Evolutionary conservation across 805 yeast genomes (phyloP).

Genomic region (Phaffomyces thermotolerans): DNA sequence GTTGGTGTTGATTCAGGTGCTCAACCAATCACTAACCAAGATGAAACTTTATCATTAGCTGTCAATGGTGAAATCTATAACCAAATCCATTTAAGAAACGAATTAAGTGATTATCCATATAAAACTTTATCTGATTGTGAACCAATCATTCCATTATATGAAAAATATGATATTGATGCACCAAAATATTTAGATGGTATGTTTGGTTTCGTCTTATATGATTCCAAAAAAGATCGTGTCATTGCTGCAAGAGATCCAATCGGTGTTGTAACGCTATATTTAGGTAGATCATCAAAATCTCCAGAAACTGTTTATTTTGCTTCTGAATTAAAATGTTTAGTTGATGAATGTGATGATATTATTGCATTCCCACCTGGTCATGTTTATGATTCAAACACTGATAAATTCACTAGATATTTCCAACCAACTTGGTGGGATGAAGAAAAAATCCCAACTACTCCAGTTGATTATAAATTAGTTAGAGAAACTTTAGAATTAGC

Average conservation of each 20-base stretch:
- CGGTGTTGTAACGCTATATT: constrained; percentile 92
- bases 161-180: constrained; percentile 82
- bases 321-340: constrained; percentile 87
- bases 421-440: constrained; percentile 95
- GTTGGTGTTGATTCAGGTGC: constrained; percentile 98
- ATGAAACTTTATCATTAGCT: constrained; percentile 64
- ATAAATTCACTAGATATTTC: constrained; percentile 79
- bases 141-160: constrained; percentile 88
- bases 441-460: constrained; percentile 61
- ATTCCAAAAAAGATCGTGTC: constrained; percentile 75
- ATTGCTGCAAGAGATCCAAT: constrained; percentile 98
- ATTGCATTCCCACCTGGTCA: constrained; percentile 98
- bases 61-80: constrained; percentile 99
- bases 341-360: constrained; percentile 91
- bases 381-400: constrained; percentile 87
- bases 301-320: constrained; percentile 86
- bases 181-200: constrained; percentile 94
- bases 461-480: constrained; percentile 63
- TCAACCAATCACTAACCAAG: constrained; percentile 85
- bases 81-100: constrained; percentile 82
- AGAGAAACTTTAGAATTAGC: constrained; percentile 85
- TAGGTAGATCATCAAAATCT: constrained; percentile 67
- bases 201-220: constrained; percentile 94
- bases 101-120: constrained; percentile 66
- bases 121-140: constrained; percentile 94